phyloP scores from a whole-genome alignment of 192 early-diverging fungal genomes.

The Coemansia sp. region DNA sequence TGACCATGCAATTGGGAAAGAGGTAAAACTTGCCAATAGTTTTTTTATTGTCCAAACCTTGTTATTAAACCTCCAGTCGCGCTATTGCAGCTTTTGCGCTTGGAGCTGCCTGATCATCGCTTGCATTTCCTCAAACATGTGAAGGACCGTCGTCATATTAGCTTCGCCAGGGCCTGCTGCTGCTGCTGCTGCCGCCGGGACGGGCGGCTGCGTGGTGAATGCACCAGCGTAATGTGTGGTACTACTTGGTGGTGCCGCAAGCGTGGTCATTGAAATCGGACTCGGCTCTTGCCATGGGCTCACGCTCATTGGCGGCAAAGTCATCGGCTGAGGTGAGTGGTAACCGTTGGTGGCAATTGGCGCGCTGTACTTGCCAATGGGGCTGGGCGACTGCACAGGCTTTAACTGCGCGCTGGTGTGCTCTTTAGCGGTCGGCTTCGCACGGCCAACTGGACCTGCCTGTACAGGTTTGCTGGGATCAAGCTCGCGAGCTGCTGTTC shows the following conservation, averaged over 20 bases:
- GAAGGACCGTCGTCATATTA: slow-evolving; percentile 31
- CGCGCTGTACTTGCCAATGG: slow-evolving; percentile 13
- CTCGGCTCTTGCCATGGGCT: neutral
- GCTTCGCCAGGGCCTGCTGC: neutral
- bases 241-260: neutral
- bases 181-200: neutral
- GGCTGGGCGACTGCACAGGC: slow-evolving; percentile 5
- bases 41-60: too few species aligned
- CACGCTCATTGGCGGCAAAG: slow-evolving; percentile 16
- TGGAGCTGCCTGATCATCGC: slow-evolving; percentile 39
- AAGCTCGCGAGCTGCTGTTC: neutral
- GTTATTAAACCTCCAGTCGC: too few species aligned
- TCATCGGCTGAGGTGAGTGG: slow-evolving; percentile 23
- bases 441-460: neutral
- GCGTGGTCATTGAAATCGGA: neutral
- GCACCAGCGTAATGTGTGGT: neutral
- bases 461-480: neutral
- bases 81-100: slow-evolving; percentile 14
- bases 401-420: neutral
- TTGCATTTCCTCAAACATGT: slow-evolving; percentile 44
- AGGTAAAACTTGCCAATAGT: neutral
- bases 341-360: slow-evolving; percentile 25
- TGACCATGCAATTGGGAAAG: neutral
- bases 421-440: neutral
- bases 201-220: neutral